These are phyloP conservation scores for Cyclotella cryptica DNA, from an alignment of 108 stramenopile species.

Conservation along the genomic window DNA sequence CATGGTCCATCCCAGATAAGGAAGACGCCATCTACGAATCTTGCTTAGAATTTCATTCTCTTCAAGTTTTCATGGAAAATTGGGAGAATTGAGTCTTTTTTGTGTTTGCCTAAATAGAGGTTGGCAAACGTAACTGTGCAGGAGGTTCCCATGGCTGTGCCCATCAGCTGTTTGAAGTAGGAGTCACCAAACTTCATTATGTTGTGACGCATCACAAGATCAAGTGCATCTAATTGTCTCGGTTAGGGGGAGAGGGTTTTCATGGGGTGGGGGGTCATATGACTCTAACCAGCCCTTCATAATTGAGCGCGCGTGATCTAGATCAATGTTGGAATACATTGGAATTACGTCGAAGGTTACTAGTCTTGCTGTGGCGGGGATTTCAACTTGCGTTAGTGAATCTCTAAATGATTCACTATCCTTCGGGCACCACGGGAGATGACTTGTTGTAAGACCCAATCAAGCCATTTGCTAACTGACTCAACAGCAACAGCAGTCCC, in stretches of 20 bases:
- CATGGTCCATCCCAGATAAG: neutral
- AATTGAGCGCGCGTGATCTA: neutral
- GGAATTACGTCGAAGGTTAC: neutral
- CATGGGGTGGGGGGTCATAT: neutral
- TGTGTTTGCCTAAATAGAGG: neutral
- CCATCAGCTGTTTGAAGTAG: too few relatives aligned
- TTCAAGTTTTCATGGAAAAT: neutral
- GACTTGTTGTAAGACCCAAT: too few relatives aligned
- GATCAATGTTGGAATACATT: conserved; percentile 7
- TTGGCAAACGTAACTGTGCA: neutral
- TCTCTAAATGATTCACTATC: conserved; percentile 5
- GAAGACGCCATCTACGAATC: too few relatives aligned
- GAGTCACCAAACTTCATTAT: neutral
- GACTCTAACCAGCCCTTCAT: neutral
- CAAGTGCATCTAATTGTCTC: neutral
- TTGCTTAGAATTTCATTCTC: neutral
- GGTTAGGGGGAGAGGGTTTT: neutral
- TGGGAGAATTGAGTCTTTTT: neutral
- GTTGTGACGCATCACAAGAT: neutral
- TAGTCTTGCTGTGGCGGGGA: too few relatives aligned
- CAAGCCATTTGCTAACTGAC: too few relatives aligned
- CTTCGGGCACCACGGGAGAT: neutral
- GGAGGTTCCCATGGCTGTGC: neutral
- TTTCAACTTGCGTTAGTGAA: neutral
- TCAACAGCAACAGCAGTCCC: neutral